Percentiles rank a stretch among this genome's conserved stretches.
phyloP scores from a whole-genome alignment of 768 basidiomycete genomes.

The Asterophora lycoperdoides region DNA sequence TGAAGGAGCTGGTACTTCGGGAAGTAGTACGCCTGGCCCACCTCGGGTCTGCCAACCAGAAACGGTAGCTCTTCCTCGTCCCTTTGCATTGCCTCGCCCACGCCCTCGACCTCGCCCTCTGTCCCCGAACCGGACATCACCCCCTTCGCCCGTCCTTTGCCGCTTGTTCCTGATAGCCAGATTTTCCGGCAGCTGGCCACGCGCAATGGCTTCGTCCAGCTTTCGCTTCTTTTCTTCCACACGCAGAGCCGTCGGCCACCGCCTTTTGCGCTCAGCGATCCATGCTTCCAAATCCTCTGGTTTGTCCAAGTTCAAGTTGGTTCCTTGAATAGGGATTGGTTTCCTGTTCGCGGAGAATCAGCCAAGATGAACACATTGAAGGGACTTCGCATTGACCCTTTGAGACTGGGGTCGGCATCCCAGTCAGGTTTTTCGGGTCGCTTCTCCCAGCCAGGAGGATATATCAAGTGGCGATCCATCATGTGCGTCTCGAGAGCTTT shows the following conservation, averaged over 20 bases:
- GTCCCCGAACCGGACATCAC: constrained; percentile 9
- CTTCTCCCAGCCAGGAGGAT: constrained; percentile 68
- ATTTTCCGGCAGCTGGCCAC: constrained; percentile 62
- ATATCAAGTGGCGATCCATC: constrained; percentile 90
- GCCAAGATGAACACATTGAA: constrained; percentile 1
- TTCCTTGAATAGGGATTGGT: constrained; percentile 73
- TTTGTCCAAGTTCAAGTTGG: constrained; percentile 69
- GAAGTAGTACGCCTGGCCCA: background rate
- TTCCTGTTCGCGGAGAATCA: constrained; percentile 42
- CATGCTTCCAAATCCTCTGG: constrained; percentile 80
- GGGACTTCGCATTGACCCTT: constrained; percentile 45
- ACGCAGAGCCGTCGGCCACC: constrained; percentile 71
- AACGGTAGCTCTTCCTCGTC: constrained; percentile 19
- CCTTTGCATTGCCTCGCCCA: constrained; percentile 11
- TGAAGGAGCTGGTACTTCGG: background rate
- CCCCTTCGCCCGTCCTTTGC: constrained; percentile 26
- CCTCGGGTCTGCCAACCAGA: constrained; percentile 12
- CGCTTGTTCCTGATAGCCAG: constrained; percentile 39
- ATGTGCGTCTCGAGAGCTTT: constrained; percentile 74
- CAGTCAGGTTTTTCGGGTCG: constrained; percentile 54
- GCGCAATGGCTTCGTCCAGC: constrained; percentile 70
- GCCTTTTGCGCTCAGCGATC: constrained; percentile 84
- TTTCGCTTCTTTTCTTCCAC: constrained; percentile 81
- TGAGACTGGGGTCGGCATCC: constrained; percentile 81
- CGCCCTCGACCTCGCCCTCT: constrained; percentile 29